A percentile compares a stretch with the other conserved stretches of the same genome.
Evolutionary conservation across 2,329 filamentous ascomycete genomes (phyloP).

Genomic region (Magnaporthales sp.): DNA sequence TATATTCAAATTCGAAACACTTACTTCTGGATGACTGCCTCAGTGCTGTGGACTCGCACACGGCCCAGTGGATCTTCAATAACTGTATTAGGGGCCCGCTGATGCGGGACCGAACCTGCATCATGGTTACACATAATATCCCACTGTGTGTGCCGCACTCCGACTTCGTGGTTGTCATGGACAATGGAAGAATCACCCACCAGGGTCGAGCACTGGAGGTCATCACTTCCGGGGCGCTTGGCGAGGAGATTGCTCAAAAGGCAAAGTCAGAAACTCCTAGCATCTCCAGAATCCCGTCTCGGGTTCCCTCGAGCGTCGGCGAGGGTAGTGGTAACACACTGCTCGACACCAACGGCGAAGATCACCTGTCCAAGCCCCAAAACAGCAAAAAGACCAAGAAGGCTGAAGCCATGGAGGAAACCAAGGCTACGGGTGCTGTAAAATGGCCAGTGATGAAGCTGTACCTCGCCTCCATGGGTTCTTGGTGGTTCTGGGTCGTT

Average conservation of each 20-base stretch:
- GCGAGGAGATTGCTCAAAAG: slow-evolving; percentile 57
- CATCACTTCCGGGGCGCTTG: slow-evolving; percentile 79
- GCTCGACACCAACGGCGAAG: slow-evolving; percentile 40
- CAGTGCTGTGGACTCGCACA: slow-evolving; percentile 94
- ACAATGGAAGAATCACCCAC: slow-evolving; percentile 71
- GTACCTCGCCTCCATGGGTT: slow-evolving; percentile 87
- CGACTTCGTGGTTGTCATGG: slow-evolving; percentile 73
- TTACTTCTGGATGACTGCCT: slow-evolving; percentile 90
- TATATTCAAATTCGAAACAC: slow-evolving; percentile 93
- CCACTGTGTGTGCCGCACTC: slow-evolving; percentile 77
- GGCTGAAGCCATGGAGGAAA: slow-evolving; percentile 56
- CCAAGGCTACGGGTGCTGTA: slow-evolving; percentile 77
- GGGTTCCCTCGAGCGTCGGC: slow-evolving; percentile 66
- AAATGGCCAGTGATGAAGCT: slow-evolving; percentile 79
- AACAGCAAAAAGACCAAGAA: slow-evolving; percentile 51
- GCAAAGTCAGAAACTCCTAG: slow-evolving; percentile 58
- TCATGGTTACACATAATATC: slow-evolving; percentile 92
- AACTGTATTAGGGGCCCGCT: slow-evolving; percentile 84
- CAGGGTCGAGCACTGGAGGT: slow-evolving; percentile 74
- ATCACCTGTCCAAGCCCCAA: slow-evolving; percentile 31
- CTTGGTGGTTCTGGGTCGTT: slow-evolving; percentile 88
- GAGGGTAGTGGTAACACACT: slow-evolving; percentile 51
- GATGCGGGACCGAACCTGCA: slow-evolving; percentile 83
- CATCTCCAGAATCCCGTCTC: slow-evolving; percentile 67
- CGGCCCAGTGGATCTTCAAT: slow-evolving; percentile 95